phyloP scores from a whole-genome alignment of 139 green algal genomes.

The Dunaliella primolecta region DNA sequence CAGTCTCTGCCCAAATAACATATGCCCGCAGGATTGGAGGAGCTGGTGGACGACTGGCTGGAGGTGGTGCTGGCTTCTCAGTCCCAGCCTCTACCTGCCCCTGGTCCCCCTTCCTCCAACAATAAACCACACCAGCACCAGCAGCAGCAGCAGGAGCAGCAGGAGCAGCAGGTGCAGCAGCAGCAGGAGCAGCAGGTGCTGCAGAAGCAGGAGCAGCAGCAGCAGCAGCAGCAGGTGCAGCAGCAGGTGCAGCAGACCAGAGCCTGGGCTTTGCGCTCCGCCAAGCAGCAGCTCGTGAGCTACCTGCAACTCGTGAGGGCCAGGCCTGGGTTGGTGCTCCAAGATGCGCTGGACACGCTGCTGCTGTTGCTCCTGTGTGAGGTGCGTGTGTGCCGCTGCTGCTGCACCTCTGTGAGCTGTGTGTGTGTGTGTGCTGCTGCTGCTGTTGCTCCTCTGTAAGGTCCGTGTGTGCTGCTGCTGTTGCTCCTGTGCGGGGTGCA shows the following conservation, averaged over 20 bases:
- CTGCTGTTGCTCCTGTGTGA: constrained; percentile 56
- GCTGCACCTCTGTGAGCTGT: too few relatives aligned
- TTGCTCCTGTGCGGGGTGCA: constrained; percentile 48
- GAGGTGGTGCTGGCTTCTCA: constrained; percentile 27
- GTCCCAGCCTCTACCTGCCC: background rate
- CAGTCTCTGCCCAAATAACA: too few relatives aligned
- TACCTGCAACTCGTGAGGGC: background rate
- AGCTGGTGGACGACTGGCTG: constrained; percentile 28
- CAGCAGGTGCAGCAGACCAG: constrained; percentile 19
- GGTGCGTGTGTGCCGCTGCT: too few relatives aligned
- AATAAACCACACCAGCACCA: too few relatives aligned
- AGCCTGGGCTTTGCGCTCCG: background rate
- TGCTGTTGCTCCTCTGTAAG: too few relatives aligned
- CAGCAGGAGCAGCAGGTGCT: background rate
- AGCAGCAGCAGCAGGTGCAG: background rate
- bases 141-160: too few relatives aligned
- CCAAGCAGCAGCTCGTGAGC: background rate
- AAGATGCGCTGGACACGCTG: constrained; percentile 63
- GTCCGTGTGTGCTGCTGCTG: constrained; percentile 55
- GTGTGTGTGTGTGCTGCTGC: too few relatives aligned
- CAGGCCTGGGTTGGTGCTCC: background rate
- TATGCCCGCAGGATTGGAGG: constrained; percentile 4
- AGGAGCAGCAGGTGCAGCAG: background rate
- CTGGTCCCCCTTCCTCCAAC: too few relatives aligned
- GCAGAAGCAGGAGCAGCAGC: background rate